Conservation (phyloP, 345 rosid genomes). For the Zanthoxylum bungeanum region DNA sequence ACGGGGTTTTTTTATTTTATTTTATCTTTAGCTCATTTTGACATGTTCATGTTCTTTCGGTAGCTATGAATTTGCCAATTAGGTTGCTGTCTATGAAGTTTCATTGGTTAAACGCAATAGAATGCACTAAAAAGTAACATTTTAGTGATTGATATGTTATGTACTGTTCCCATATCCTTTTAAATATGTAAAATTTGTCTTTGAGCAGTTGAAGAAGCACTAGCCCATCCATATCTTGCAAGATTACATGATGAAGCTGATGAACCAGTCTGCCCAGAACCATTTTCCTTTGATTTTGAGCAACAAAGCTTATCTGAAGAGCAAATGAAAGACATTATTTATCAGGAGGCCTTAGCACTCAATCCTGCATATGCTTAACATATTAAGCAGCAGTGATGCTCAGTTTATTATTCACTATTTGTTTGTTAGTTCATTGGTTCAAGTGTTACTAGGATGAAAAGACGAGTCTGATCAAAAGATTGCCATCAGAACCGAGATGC, state of each 20-base stretch:
- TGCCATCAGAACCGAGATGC: background rate
- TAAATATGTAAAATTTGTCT: background rate
- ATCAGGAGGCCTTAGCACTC: slow-evolving; percentile 66
- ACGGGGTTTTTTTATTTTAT: background rate
- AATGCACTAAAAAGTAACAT: background rate
- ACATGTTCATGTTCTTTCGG: background rate
- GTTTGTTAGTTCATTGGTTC: background rate
- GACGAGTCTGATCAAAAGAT: background rate
- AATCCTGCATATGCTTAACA: slow-evolving; percentile 67
- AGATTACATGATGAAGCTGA: slow-evolving; percentile 83
- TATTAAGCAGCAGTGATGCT: background rate
- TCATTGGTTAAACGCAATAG: background rate
- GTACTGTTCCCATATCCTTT: background rate
- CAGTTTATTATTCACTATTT: background rate
- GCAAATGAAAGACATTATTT: slow-evolving; percentile 89
- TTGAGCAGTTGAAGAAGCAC: slow-evolving; percentile 84
- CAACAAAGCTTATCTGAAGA: slow-evolving; percentile 76
- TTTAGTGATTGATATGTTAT: background rate
- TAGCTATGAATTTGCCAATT: background rate
- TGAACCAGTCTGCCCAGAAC: slow-evolving; percentile 75
- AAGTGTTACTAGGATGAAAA: background rate
- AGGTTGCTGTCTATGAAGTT: background rate
- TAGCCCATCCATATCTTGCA: slow-evolving; percentile 81
- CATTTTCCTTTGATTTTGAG: slow-evolving; percentile 89
- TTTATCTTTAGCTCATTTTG: no score